Conservation (phyloP, 2,329 filamentous ascomycete genomes). For the Byssothecium circinans region DNA sequence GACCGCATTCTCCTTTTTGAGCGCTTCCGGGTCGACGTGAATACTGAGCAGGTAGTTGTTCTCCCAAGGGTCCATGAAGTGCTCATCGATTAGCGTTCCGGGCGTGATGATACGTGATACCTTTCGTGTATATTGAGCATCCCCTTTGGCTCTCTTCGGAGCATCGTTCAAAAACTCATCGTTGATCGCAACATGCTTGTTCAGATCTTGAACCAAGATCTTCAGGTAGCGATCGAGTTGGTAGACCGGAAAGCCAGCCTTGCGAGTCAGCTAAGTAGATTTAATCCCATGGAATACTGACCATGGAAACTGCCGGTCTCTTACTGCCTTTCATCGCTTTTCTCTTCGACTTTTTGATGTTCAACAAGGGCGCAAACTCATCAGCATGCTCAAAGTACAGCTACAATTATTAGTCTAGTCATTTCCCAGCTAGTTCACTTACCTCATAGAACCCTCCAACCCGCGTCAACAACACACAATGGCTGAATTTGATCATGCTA, state of each 20-base stretch:
- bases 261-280: conserved; percentile 4
- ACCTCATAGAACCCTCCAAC: conserved; percentile 95
- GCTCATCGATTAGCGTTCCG: conserved; percentile 94
- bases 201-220: conserved; percentile 85
- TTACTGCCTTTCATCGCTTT: conserved; percentile 64
- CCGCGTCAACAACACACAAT: conserved; percentile 87
- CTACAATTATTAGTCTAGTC: conserved; percentile 30
- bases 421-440: conserved; percentile 10
- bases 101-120: conserved; percentile 90
- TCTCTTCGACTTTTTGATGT: conserved; percentile 81
- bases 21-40: conserved; percentile 55
- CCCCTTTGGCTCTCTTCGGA: conserved; percentile 72
- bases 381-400: conserved; percentile 96
- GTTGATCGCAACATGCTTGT: conserved; percentile 88
- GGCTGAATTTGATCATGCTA: conserved; percentile 87
- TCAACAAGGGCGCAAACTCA: conserved; percentile 80
- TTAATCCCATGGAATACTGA: conserved; percentile 44
- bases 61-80: conserved; percentile 90
- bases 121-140: conserved; percentile 78
- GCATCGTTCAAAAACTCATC: conserved; percentile 84
- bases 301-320: conserved; percentile 73
- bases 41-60: conserved; percentile 92
- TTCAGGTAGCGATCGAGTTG: conserved; percentile 93
- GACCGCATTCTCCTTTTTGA: conserved; percentile 25
- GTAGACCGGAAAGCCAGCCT: conserved; percentile 91